Conservation (phyloP, 108 stramenopile genomes). For the Cyclostephanos tholiformis region DNA sequence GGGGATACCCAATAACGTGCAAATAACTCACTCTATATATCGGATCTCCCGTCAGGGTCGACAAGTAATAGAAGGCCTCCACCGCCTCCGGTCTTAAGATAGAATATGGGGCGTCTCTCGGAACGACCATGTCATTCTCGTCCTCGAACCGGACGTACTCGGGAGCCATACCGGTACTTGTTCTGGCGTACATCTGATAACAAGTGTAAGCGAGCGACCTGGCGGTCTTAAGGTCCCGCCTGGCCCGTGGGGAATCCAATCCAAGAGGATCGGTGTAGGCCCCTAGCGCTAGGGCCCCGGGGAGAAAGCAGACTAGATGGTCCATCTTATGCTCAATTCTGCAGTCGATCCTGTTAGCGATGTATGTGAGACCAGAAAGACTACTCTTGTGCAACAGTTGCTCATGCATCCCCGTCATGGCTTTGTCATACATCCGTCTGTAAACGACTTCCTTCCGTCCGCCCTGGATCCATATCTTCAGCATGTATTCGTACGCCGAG, state of each 20-base stretch:
- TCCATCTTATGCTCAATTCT: conserved; percentile 83
- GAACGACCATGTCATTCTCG: conserved; percentile 71
- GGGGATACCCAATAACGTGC: neutral
- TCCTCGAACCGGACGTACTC: conserved; percentile 74
- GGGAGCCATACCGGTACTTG: conserved; percentile 88
- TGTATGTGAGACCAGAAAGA: conserved; percentile 77
- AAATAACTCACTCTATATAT: conserved; percentile 71
- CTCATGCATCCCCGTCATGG: conserved; percentile 86
- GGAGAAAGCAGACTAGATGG: conserved; percentile 95
- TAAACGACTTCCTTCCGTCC: conserved; percentile 73
- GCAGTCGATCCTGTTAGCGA: conserved; percentile 68
- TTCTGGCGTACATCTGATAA: conserved; percentile 91
- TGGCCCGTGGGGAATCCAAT: conserved; percentile 64
- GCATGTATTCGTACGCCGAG: conserved; percentile 94
- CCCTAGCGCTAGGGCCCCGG: conserved; percentile 87
- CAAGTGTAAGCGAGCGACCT: conserved; percentile 94
- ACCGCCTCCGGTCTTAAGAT: conserved; percentile 92
- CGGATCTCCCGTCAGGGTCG: conserved; percentile 82
- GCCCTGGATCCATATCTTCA: conserved; percentile 93
- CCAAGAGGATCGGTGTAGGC: conserved; percentile 85
- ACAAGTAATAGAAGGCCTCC: conserved; percentile 30
- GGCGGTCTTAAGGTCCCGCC: conserved; percentile 78
- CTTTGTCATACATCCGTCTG: conserved; percentile 86
- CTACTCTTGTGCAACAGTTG: conserved; percentile 66
- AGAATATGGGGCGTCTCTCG: conserved; percentile 71